A percentile compares a stretch with the other conserved stretches of the same genome.
phyloP scores from a whole-genome alignment of 2,329 filamentous ascomycete species.

The Trichothecium roseum region DNA sequence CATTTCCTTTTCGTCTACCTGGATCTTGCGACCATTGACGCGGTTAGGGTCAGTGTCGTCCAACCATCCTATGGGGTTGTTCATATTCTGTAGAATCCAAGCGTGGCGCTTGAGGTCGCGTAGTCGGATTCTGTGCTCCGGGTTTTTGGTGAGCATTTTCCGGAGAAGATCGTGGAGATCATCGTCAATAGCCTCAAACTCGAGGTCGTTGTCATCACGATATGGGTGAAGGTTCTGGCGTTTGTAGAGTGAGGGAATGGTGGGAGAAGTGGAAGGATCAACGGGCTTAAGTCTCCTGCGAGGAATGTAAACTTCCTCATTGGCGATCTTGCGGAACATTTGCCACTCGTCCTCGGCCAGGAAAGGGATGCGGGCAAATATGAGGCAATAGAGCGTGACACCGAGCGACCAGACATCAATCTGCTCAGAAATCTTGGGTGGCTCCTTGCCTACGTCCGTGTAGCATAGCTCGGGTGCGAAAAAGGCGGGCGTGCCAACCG shows the following conservation, averaged over 20 bases:
- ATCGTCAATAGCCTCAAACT: conserved; percentile 79
- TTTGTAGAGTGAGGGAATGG: conserved; percentile 43
- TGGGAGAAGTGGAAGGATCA: conserved; percentile 46
- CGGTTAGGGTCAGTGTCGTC: conserved; percentile 83
- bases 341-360: conserved; percentile 84
- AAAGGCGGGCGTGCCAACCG: conserved; percentile 93
- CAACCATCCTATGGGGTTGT: conserved; percentile 72
- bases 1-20: conserved; percentile 85
- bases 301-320: conserved; percentile 85
- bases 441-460: conserved; percentile 61
- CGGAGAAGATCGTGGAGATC: conserved; percentile 68
- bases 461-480: conserved; percentile 95
- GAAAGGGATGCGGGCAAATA: conserved; percentile 90
- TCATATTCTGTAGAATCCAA: conserved; percentile 76
- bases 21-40: conserved; percentile 73
- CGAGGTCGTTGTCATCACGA: conserved; percentile 65
- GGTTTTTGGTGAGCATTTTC: conserved; percentile 80
- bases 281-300: conserved; percentile 69
- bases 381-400: conserved; percentile 89
- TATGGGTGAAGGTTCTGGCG: conserved; percentile 55
- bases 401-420: conserved; percentile 97
- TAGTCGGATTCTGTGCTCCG: conserved; percentile 76
- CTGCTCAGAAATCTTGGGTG: conserved; percentile 75
- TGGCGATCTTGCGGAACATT: conserved; percentile 85
- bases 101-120: conserved; percentile 88